These are phyloP conservation scores for Pyrus hybrid DNA, from an alignment of 331 rosid species.

Conservation along the genomic window DNA sequence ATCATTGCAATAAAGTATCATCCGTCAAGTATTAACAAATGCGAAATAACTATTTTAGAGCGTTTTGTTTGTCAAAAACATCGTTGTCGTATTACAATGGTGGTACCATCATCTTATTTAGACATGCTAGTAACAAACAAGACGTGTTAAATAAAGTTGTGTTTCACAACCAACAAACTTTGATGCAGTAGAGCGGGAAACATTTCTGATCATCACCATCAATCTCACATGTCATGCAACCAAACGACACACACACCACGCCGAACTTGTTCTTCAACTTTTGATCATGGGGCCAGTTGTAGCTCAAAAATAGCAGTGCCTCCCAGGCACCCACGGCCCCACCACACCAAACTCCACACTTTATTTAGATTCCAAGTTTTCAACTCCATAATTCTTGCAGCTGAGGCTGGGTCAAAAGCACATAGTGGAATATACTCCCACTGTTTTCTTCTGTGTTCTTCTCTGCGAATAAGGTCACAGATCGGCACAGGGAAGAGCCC, in stretches of 20 bases:
- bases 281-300: neutral
- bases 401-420: neutral
- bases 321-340: neutral
- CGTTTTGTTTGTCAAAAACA: too few relatives aligned
- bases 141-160: too few relatives aligned
- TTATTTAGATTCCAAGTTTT: neutral
- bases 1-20: fast-evolving
- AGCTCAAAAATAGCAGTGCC: neutral
- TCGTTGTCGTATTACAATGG: too few relatives aligned
- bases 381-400: neutral
- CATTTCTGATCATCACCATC: neutral
- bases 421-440: neutral
- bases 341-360: neutral
- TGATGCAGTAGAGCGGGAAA: neutral
- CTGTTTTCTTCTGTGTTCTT: neutral
- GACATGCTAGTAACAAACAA: too few relatives aligned
- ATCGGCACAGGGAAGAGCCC: neutral
- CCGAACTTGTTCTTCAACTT: neutral
- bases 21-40: too few relatives aligned
- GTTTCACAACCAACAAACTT: neutral
- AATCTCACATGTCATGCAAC: neutral
- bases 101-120: too few relatives aligned
- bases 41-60: too few relatives aligned
- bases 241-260: constrained; percentile 2
- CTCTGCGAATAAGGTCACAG: neutral